phyloP scores from a whole-genome alignment of 306 rosid genomes.

The Pterocarpus santalinus region DNA sequence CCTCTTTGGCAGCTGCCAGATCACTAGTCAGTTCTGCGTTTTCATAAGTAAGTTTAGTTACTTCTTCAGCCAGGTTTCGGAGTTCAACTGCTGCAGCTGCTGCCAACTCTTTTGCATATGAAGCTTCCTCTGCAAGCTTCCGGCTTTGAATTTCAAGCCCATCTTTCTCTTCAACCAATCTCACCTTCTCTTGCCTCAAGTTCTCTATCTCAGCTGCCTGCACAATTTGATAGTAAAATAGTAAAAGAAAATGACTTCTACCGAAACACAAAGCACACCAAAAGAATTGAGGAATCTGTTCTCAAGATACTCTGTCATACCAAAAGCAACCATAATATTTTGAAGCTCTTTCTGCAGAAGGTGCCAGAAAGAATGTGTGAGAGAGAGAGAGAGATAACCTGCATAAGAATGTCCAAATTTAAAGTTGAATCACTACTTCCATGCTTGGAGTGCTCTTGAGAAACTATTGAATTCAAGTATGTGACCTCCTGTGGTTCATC shows the following conservation, averaged over 20 bases:
- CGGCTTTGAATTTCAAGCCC: constrained; percentile 78
- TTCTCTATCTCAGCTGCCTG: constrained; percentile 82
- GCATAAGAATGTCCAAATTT: constrained; percentile 64
- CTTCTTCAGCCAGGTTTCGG: constrained; percentile 87
- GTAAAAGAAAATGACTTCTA: constrained; percentile 12
- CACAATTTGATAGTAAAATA: constrained; percentile 37
- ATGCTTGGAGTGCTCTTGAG: constrained; percentile 58
- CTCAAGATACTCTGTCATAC: constrained; percentile 6
- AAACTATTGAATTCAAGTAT: constrained; percentile 62
- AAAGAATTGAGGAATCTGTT: not conserved
- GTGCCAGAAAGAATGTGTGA: constrained; percentile 2
- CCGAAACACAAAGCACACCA: constrained; percentile 20
- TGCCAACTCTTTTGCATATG: constrained; percentile 92
- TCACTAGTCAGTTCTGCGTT: constrained; percentile 76
- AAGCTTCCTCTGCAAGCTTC: constrained; percentile 85
- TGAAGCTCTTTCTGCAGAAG: constrained; percentile 4
- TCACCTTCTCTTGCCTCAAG: constrained; percentile 80
- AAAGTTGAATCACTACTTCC: constrained; percentile 51
- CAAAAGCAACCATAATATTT: constrained; percentile 25
- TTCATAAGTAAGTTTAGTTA: constrained; percentile 79
- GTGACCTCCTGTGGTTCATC: constrained; percentile 53
- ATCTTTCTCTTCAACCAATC: constrained; percentile 73
- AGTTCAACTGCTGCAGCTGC: constrained; percentile 90
- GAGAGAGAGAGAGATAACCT: constrained; percentile 59
- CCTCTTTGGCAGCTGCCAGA: constrained; percentile 62